Base-by-base conservation (phyloP, 2,329 filamentous ascomycete genomes). In the Fusarium graminum region DNA sequence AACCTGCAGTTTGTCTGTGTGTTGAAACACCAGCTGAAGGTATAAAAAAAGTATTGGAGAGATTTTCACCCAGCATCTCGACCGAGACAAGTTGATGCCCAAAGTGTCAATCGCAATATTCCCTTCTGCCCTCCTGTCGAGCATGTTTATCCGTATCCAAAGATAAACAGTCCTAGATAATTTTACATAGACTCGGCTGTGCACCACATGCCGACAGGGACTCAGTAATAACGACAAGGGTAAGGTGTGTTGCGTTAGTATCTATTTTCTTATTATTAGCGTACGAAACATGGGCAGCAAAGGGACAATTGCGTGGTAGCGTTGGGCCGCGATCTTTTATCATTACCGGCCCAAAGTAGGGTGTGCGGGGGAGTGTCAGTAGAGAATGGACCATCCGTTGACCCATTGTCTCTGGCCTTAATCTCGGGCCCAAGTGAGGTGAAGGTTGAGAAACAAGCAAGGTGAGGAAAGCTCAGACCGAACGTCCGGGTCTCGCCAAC, bases 391-490 rank as follows among this genome's bases (percentile, higher is more conserved):
- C 38, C 46, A 59, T 59, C 55, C 53, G 40, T 71, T 61, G 67
- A 63, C 67, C 70, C 64, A 71, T 67, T 66, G 42, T 56, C 55
- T 52, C 47, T 72, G 67, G 67, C 67, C 70, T 69, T 72, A 72
- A 72, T 72, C 69, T 72, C 70, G 60, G 70, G 58, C 62, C 68
- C 56, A 55, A 36, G 28, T 34, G 50, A 54, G 41, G 56, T 63
- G 55, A 44, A 43, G 52, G 52, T 51, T 56, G 50, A 52, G 49
- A 36, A 36, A 36, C 34, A 36, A n/a, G 36, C 50, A 72, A 72
- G 70, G 70, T 73, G 70, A 72, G 55, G 47, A 44, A 58, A 60
- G 61, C 65, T 65, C 65, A 73, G 70, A 72, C 70, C 70, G 70
- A 72, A 71, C 57, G 63, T 43, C 53, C 44, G 53, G 60, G 57